phyloP scores from a whole-genome alignment of 2,329 filamentous ascomycete species.

The Botrytis byssoidea region DNA sequence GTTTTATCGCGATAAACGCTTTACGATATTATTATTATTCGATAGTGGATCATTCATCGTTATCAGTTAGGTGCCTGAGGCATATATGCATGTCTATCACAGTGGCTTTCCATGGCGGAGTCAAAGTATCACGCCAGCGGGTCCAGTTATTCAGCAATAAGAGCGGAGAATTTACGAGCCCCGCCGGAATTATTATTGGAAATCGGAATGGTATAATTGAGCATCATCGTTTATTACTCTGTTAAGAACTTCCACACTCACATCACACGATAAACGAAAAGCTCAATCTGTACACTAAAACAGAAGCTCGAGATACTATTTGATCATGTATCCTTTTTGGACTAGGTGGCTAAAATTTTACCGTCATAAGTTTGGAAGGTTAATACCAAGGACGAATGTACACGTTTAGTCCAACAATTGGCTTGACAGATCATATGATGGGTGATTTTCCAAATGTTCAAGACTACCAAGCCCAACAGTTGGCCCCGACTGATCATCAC shows the following conservation, averaged over 20 bases:
- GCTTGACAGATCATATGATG: neutral
- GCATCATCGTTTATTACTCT: neutral
- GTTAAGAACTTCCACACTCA: neutral
- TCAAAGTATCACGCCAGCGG: neutral
- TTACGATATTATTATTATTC: neutral
- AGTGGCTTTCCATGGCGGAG: neutral
- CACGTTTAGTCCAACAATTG: slow-evolving; percentile 1
- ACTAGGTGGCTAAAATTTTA: neutral
- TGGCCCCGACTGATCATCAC: neutral
- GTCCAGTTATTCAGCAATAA: neutral
- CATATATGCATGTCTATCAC: neutral
- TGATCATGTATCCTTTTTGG: neutral
- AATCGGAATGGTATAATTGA: neutral
- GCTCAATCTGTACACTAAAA: neutral
- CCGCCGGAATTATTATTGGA: neutral
- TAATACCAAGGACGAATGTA: neutral
- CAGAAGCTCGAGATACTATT: neutral
- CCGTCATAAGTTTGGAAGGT: neutral
- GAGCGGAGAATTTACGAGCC: neutral
- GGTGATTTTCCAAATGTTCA: neutral
- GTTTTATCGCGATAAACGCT: slow-evolving; percentile 16
- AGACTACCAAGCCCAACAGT: neutral
- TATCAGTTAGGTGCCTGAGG: neutral
- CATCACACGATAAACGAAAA: neutral
- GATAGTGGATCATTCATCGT: neutral